A percentile compares a stretch with the other conserved stretches of the same genome.
Evolutionary conservation across 2,329 filamentous ascomycete genomes (phyloP).

Genomic region (Aspergillus sclerotialis): DNA sequence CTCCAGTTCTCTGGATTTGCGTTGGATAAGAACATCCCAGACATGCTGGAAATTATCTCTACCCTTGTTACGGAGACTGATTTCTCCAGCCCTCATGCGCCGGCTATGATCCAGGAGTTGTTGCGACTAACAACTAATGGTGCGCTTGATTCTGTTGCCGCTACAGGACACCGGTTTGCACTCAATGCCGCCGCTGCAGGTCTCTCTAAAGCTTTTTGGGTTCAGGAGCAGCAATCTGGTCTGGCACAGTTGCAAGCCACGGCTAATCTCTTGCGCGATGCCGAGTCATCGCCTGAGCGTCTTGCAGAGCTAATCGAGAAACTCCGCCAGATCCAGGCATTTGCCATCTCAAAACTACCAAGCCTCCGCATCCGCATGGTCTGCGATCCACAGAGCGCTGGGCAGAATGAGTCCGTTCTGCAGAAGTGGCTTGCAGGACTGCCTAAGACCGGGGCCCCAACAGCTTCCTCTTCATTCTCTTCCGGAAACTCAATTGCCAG

Average conservation of each 20-base stretch:
- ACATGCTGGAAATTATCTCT: conserved; percentile 81
- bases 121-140: conserved; percentile 82
- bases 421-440: conserved; percentile 61
- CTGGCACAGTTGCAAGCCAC: conserved; percentile 82
- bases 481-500: conserved; percentile 46
- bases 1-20: conserved; percentile 80
- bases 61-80: conserved; percentile 79
- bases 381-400: conserved; percentile 68
- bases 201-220: conserved; percentile 62
- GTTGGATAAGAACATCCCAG: conserved; percentile 79
- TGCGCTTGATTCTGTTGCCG: conserved; percentile 84
- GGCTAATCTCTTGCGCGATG: conserved; percentile 62
- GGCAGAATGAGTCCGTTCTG: conserved; percentile 64
- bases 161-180: conserved; percentile 81
- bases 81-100: conserved; percentile 76
- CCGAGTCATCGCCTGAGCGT: conserved; percentile 60
- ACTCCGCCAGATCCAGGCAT: conserved; percentile 74
- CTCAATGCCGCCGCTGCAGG: conserved; percentile 75
- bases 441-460: conserved; percentile 40
- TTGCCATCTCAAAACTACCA: conserved; percentile 62
- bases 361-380: conserved; percentile 75
- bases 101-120: conserved; percentile 76
- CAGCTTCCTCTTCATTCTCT: conserved; percentile 21
- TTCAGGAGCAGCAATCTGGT: conserved; percentile 82
- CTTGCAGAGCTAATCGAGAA: conserved; percentile 71